Percentiles rank a stretch among this genome's conserved stretches.
Conservation (phyloP, 163 green algal species). For the Smithsoniella earleae region DNA sequence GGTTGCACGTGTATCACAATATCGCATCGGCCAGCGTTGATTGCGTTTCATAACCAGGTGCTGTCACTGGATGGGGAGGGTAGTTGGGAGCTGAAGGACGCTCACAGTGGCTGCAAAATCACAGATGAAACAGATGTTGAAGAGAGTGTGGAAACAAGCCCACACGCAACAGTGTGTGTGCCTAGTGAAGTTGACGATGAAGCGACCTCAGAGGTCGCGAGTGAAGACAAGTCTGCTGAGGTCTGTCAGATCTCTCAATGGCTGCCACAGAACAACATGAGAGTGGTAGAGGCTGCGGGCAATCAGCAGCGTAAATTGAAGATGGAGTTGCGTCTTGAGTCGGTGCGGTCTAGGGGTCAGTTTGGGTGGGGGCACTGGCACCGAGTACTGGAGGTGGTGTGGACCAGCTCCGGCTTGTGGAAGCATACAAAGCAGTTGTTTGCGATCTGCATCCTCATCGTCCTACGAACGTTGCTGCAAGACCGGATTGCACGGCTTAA, state of each 20-base stretch:
- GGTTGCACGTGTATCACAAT: conserved; percentile 76
- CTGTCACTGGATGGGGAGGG: conserved; percentile 70
- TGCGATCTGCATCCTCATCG: conserved; percentile 47
- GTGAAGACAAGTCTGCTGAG: too few relatives aligned
- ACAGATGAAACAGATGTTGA: conserved; percentile 27
- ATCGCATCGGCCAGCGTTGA: conserved; percentile 62
- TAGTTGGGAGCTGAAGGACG: conserved; percentile 49
- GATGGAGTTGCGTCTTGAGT: background rate
- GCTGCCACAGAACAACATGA: background rate
- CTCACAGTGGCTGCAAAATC: background rate
- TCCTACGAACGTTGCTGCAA: conserved; percentile 54
- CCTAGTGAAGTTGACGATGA: background rate
- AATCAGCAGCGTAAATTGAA: background rate
- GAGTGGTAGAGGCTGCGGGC: background rate
- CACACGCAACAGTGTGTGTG: background rate
- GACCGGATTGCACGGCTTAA: conserved; percentile 69
- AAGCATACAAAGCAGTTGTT: conserved; percentile 33
- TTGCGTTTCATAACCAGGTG: conserved; percentile 74
- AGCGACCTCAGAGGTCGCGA: too few relatives aligned
- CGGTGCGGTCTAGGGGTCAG: background rate
- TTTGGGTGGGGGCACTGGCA: background rate
- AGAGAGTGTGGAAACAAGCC: background rate
- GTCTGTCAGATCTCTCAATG: background rate
- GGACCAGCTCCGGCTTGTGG: background rate
- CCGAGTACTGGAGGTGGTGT: background rate